Base-by-base conservation (phyloP, 495 filamentous ascomycete species). In the Aspergillus bridgeri region DNA sequence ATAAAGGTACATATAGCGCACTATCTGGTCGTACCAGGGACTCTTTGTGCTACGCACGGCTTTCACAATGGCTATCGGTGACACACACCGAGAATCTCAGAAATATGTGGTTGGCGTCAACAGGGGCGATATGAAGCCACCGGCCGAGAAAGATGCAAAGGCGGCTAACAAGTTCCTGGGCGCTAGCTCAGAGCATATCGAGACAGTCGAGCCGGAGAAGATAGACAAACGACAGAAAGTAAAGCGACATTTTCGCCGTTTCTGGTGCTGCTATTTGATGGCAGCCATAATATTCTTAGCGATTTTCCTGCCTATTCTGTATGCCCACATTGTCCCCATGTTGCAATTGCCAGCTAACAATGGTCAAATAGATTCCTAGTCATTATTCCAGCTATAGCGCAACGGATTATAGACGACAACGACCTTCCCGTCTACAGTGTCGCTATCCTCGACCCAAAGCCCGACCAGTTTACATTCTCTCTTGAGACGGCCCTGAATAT, bases 291-390 rank as follows among this genome's bases (percentile, higher is more conserved):
- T 79, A 25, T 69, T 79, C 47, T 60, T 74, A n/a, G 72, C 73
- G 9, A 77, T 78, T 17, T 64, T 78, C 38, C 27, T 79, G 19
- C 75, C 76, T 7, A 61, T 78, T 9, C 62, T 76, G 75, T 79
- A 70, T 59, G 75, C 22, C 21, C 51, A 23, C 7, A 21, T 50
- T 2, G 7, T 20, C 17, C 18, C n/a, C 21, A 48, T n/a, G 6
- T 3, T 29, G 6, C 3, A 7, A 7, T 7, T 6, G 27, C 27
- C 2, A 3, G 2, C 0, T n/a, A 24, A 25, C 7, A n/a, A 21
- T 50, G 19, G 9, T 20, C 6, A 11, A 24, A 6, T 11, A 64
- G 63, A 48, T 58, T 59, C 42, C 33, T 75, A 59, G 46, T 77
- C 61, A 62, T 54, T 56, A 56, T 73, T 24, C 76, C 75, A 9